phyloP scores from a whole-genome alignment of 2,329 filamentous ascomycete species.

The Fusarium euwallaceae region DNA sequence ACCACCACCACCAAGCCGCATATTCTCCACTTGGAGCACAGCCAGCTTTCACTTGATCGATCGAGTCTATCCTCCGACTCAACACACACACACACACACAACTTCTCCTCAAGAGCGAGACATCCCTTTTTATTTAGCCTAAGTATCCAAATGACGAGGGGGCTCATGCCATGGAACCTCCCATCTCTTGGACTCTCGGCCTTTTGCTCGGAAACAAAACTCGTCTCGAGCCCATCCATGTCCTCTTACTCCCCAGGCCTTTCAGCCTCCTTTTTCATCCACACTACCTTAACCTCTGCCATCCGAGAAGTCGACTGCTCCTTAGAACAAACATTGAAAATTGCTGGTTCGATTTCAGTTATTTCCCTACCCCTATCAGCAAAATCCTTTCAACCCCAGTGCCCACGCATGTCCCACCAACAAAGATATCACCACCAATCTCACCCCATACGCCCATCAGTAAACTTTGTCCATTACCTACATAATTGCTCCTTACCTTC shows the following conservation, averaged over 20 bases:
- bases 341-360: not conserved
- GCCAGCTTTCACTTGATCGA: not conserved
- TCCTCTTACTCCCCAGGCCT: not conserved
- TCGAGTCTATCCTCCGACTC: not conserved
- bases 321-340: not conserved
- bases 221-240: not conserved
- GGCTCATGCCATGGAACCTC: not conserved
- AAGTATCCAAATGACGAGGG: not conserved
- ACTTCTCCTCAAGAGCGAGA: not conserved
- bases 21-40: not conserved
- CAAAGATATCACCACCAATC: not conserved
- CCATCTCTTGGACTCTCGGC: not conserved
- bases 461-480: not conserved
- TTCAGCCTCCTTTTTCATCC: not conserved
- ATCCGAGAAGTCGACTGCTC: not conserved
- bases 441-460: not conserved
- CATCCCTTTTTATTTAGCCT: not conserved
- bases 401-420: not conserved
- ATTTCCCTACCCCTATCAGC: not conserved
- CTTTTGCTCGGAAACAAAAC: not conserved
- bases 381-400: not conserved
- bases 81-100: not conserved
- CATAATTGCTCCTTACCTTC: not conserved
- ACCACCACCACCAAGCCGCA: not conserved
- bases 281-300: not conserved